Base-by-base conservation (phyloP, 1,139 yeast genomes). In the Blastobotrys aristatus region DNA sequence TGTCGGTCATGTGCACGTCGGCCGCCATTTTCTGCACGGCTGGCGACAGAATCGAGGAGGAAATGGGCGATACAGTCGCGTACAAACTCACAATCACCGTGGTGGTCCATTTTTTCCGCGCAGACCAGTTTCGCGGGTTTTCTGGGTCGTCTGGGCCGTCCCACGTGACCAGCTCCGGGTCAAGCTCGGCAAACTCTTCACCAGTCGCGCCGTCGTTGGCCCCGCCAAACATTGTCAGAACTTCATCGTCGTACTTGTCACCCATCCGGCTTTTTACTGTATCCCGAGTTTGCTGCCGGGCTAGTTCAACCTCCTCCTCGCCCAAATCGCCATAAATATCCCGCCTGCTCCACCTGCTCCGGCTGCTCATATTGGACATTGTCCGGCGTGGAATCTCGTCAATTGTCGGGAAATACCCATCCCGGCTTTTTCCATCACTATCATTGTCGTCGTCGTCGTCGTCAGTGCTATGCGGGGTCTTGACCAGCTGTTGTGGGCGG, bases 91-190 rank as follows among this genome's bases (percentile, higher is more conserved):
- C 83, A n/a, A 79, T 61, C 8, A 60, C 46, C 2, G 81, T 74
- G 45, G 75, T 74, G 17, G 64, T 48, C 56, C 72, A 62, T 57
- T 80, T 80, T 31, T 66, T 57, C 0, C 46, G 17, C 0, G 51
- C 14, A 0, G 73, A 29, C 86, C 86, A 82, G 62, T 82, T 82
- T 51, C 84, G 65, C 30, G 88, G 85, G 55, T 75, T 74, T 18
- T 65, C 66, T 0, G 83, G 81, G 57, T 82, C 87, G 50, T 77
- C 74, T 2, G 70, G 72, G 3, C 80, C 79, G 36, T 80, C 82
- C 85, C 85, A 81, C 1, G 84, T 74, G 3, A 81, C 80, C 38
- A 80, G 64, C 57, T 80, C 85, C 0, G 84, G 85, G 56, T 81
- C 86, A 5, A 76, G 58, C 2, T 67, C 67, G 22, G 65, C 60